Conservation (phyloP, 345 rosid species). For the Linum lewisii region DNA sequence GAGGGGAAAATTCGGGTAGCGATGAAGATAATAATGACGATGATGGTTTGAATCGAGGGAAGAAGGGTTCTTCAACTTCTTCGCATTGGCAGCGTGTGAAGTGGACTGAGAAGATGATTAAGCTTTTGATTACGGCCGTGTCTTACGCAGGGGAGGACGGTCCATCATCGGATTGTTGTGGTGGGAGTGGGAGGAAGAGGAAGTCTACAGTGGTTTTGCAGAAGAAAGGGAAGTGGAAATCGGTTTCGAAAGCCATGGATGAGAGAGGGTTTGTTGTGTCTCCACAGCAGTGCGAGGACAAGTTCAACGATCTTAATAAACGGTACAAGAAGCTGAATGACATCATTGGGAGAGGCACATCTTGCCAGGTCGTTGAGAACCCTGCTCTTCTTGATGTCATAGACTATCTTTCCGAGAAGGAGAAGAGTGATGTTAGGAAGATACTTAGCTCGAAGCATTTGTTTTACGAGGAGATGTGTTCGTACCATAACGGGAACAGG, state of each 20-base stretch:
- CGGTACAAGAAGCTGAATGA: conserved; percentile 8
- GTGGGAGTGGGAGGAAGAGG: conserved; percentile 4
- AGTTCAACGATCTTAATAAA: conserved; percentile 21
- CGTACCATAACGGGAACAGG: conserved; percentile 7
- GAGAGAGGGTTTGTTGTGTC: conserved; percentile 19
- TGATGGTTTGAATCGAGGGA: background rate
- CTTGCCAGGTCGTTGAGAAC: conserved; percentile 7
- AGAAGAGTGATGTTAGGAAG: conserved; percentile 1
- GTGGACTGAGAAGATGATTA: conserved; percentile 21
- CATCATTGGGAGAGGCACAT: conserved; percentile 3
- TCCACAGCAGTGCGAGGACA: conserved; percentile 30
- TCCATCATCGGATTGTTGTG: conserved; percentile 9
- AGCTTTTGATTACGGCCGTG: conserved; percentile 16
- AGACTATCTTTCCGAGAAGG: conserved; percentile 1
- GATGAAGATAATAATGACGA: conserved; percentile 13
- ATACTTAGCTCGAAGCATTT: conserved; percentile 9
- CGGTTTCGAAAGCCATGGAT: conserved; percentile 16
- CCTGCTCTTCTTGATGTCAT: conserved; percentile 1
- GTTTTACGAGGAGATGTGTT: conserved; percentile 8
- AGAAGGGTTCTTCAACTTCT: background rate
- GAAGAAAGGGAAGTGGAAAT: conserved; percentile 26
- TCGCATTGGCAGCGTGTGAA: conserved; percentile 15
- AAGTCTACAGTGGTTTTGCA: background rate
- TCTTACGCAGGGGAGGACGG: conserved; percentile 18
- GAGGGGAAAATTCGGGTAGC: background rate